These are phyloP conservation scores for Zymoseptoria crescenta DNA, from an alignment of 2,329 filamentous ascomycete genomes.

Conservation along the genomic window DNA sequence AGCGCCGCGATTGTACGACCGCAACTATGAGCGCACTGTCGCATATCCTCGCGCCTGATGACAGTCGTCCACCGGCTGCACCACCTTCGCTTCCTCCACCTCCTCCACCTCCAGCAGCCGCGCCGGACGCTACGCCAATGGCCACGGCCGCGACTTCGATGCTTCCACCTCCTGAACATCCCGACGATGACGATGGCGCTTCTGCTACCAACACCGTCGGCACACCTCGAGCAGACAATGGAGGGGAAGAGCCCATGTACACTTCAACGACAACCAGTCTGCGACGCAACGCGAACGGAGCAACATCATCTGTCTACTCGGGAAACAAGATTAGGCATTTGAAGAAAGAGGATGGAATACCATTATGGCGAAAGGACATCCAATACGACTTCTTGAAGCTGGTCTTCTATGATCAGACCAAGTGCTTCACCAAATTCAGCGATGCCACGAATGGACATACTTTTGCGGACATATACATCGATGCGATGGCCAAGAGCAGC, in stretches of 20 bases:
- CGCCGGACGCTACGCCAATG: slow-evolving; percentile 2
- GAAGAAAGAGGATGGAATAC: slow-evolving; percentile 83
- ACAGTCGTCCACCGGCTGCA: not conserved
- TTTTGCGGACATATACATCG: slow-evolving; percentile 95
- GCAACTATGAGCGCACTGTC: slow-evolving; percentile 9
- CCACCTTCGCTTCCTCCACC: not conserved
- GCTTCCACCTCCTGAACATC: slow-evolving; percentile 12
- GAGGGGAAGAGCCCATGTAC: slow-evolving; percentile 30
- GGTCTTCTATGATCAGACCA: slow-evolving; percentile 67
- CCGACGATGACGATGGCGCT: slow-evolving; percentile 10
- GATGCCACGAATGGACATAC: slow-evolving; percentile 64
- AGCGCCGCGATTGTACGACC: not conserved
- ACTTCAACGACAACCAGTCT: slow-evolving; percentile 46
- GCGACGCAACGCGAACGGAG: slow-evolving; percentile 56
- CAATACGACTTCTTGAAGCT: slow-evolving; percentile 78
- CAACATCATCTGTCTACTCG: slow-evolving; percentile 58
- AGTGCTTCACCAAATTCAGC: slow-evolving; percentile 87
- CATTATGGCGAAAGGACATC: slow-evolving; percentile 79
- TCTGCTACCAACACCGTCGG: not conserved
- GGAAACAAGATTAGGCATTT: slow-evolving; percentile 74
- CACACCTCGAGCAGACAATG: slow-evolving; percentile 5
- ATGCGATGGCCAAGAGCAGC: slow-evolving; percentile 96
- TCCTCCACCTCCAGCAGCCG: slow-evolving; percentile 8
- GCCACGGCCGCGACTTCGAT: slow-evolving; percentile 6
- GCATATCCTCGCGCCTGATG: slow-evolving; percentile 6